These are phyloP conservation scores for Lagenidium giganteum DNA, from an alignment of 352 stramenopile species.

Conservation along the genomic window DNA sequence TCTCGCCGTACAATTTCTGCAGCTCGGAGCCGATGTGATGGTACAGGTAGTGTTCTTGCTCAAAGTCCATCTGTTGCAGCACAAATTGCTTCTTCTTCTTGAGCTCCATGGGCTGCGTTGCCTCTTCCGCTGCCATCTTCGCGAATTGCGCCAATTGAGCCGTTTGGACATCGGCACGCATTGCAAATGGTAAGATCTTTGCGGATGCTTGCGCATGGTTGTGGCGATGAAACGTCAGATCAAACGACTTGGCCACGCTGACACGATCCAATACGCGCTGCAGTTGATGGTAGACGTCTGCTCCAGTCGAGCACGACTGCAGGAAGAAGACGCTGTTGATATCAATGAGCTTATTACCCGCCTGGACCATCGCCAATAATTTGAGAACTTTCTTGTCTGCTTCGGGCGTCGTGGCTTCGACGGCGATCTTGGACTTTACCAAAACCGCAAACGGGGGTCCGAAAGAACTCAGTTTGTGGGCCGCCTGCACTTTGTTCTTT, in stretches of 20 bases:
- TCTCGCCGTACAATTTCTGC: conserved; percentile 30
- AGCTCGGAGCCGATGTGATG: conserved; percentile 33
- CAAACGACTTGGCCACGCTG: conserved; percentile 35
- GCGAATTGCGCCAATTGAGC: conserved; percentile 36
- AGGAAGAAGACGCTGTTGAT: conserved; percentile 46
- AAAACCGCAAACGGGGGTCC: conserved; percentile 25
- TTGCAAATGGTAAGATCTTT: conserved; percentile 60
- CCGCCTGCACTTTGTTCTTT: background rate
- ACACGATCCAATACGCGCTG: conserved; percentile 18
- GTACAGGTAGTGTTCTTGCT: conserved; percentile 46
- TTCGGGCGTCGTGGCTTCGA: conserved; percentile 10
- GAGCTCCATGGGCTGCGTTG: conserved; percentile 17
- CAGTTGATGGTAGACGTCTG: conserved; percentile 26
- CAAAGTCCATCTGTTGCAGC: conserved; percentile 53
- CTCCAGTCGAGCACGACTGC: conserved; percentile 12
- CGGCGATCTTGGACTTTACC: conserved; percentile 21
- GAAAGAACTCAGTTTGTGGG: conserved; percentile 11
- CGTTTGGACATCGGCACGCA: conserved; percentile 42
- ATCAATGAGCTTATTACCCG: conserved; percentile 31
- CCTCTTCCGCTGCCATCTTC: conserved; percentile 35
- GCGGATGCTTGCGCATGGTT: conserved; percentile 36
- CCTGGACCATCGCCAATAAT: conserved; percentile 29
- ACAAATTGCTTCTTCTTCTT: conserved; percentile 55
- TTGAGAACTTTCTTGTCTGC: conserved; percentile 27
- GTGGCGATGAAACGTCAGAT: conserved; percentile 50